Conservation (phyloP, 768 basidiomycete species). For the Fibroporia radiculosa region DNA sequence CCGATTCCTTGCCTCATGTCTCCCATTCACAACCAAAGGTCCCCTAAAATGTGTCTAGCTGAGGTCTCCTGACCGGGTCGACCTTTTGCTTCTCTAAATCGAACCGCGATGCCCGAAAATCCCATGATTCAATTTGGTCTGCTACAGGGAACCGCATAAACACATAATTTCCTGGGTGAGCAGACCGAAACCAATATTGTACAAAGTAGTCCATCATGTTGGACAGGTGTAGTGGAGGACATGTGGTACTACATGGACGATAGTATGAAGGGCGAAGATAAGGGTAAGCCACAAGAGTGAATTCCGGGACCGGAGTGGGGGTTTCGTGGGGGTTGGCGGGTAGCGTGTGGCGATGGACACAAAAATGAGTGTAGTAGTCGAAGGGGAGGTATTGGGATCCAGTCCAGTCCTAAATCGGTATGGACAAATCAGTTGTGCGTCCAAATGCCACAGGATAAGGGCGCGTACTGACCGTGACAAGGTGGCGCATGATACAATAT, state of each 20-base stretch:
- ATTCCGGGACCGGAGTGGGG: conserved; percentile 1
- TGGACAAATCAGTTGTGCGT: not conserved
- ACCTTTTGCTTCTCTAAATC: too few relatives aligned
- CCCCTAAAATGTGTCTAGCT: too few relatives aligned
- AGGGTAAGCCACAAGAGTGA: not conserved
- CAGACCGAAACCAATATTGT: not conserved
- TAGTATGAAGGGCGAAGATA: not conserved
- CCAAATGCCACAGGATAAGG: not conserved
- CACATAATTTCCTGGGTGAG: not conserved
- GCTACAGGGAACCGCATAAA: not conserved
- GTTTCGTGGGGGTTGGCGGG: not conserved
- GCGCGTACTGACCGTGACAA: conserved; percentile 2
- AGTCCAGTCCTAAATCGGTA: not conserved
- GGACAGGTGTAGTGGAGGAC: not conserved
- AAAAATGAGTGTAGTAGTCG: conserved; percentile 3
- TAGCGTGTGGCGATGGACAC: not conserved
- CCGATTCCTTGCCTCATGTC: too few relatives aligned
- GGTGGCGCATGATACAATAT: conserved; percentile 3
- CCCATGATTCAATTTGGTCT: too few relatives aligned
- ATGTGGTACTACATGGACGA: not conserved
- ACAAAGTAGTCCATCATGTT: not conserved
- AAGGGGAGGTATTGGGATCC: conserved; percentile 4
- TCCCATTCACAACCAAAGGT: too few relatives aligned
- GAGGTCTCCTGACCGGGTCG: too few relatives aligned
- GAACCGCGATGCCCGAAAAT: too few relatives aligned